Base-by-base conservation (phyloP, 108 stramenopile genomes). In the Schizochytrium sp. region DNA sequence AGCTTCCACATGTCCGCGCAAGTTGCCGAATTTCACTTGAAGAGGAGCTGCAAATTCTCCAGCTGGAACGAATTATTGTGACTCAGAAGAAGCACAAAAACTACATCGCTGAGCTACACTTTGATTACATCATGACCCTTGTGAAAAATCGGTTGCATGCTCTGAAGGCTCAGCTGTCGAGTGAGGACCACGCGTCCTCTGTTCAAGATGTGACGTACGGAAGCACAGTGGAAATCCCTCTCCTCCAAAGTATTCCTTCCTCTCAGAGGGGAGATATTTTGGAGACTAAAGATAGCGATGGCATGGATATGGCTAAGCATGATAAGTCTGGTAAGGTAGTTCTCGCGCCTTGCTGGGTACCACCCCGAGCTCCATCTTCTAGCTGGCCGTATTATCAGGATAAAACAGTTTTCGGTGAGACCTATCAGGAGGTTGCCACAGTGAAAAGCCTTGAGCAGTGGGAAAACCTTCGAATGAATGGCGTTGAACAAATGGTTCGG, bases 401-500 rank as follows among this genome's bases (percentile, higher is more conserved):
- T 69, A 90, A 90, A 40, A 90, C 90, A 13, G 53, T 90, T 47
- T 90, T 90, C 40, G 90, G 90, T 5, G 90, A 90, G 88, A 73
- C 87, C 12, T 90, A 90, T 46, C 42, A 47, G 56, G 50, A 47
- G 15, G 28, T 90, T 59, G 28, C 28, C 3, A 69, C 8, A 42
- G 87, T 87, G 7, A 46, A 46, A 7, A 57, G 17, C 72, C 59
- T 38, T 42, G 89, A 89, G 3, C 59, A 73, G 40, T 83, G 72
- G 73, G 76, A 59, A 28, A 56, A 7, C 28, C 46, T 72, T 19
- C 72, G 89, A 8, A n/a, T n/a, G 10, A 45, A 46, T 7, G 83
- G 57, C 19, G n/a, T 56, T 61, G 49, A 83, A 42, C 53, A 55
- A 10, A n/a, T 83, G 1, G 19, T 42, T 12, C n/a, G 44, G 59